These are phyloP conservation scores for Geotrichum citri-aurantii DNA, from an alignment of 1,139 yeast species.

Conservation along the genomic window DNA sequence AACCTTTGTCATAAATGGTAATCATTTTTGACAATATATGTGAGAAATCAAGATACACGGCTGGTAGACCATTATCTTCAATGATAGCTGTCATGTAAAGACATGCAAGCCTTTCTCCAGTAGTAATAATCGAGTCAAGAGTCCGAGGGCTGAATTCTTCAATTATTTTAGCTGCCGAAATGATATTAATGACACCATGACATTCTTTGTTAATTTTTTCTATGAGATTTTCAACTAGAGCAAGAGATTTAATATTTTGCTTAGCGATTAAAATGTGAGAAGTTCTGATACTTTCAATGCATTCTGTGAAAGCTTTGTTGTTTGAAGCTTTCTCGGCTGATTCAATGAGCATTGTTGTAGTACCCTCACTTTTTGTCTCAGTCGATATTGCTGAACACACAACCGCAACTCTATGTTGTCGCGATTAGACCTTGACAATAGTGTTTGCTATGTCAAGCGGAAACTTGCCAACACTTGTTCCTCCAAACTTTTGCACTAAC, in stretches of 20 bases:
- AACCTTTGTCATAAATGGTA: conserved; percentile 38
- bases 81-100: conserved; percentile 79
- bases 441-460: conserved; percentile 79
- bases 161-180: conserved; percentile 82
- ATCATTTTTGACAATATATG: conserved; percentile 27
- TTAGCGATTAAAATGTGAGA: conserved; percentile 81
- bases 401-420: conserved; percentile 72
- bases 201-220: conserved; percentile 60
- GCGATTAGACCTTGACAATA: conserved; percentile 62
- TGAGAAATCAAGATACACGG: conserved; percentile 75
- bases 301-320: conserved; percentile 42
- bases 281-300: conserved; percentile 58
- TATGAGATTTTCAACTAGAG: conserved; percentile 46
- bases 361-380: conserved; percentile 86
- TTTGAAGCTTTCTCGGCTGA: conserved; percentile 60
- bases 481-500: conserved; percentile 95
- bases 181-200: conserved; percentile 57
- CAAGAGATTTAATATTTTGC: conserved; percentile 43
- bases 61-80: conserved; percentile 71
- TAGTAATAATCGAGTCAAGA: conserved; percentile 81
- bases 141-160: conserved; percentile 91
- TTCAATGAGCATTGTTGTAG: conserved; percentile 68
- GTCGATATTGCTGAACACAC: conserved; percentile 96
- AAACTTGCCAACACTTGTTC: conserved; percentile 96
- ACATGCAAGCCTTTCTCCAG: conserved; percentile 91